Evolutionary conservation across 805 yeast genomes (phyloP).

Genomic region (Wickerhamiella brachini): DNA sequence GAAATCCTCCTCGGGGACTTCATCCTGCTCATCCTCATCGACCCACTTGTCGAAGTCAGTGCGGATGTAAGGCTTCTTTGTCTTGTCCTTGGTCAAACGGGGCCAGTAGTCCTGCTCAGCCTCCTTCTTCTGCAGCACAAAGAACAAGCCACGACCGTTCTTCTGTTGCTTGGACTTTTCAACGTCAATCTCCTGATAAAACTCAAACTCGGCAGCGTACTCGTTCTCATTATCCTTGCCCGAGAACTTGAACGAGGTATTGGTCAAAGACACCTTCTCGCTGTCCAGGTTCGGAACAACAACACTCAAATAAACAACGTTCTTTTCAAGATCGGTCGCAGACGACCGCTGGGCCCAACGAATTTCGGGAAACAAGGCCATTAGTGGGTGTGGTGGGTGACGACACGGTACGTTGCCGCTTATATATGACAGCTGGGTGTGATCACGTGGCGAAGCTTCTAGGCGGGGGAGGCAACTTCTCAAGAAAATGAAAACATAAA

Average conservation of each 20-base stretch:
- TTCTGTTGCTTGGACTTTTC: slow-evolving; percentile 44
- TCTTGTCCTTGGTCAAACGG: slow-evolving; percentile 76
- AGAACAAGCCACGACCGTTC: slow-evolving; percentile 49
- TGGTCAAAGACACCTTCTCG: slow-evolving; percentile 47
- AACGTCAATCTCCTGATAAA: slow-evolving; percentile 60
- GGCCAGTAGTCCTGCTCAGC: slow-evolving; percentile 82
- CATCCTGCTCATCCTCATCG: slow-evolving; percentile 95
- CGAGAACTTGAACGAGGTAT: slow-evolving; percentile 39
- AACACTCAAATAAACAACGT: slow-evolving; percentile 61
- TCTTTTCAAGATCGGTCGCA: slow-evolving; percentile 56
- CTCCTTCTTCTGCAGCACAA: slow-evolving; percentile 58
- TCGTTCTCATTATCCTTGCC: slow-evolving; percentile 31
- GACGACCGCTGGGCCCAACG: slow-evolving; percentile 96
- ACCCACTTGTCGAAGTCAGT: slow-evolving; percentile 98
- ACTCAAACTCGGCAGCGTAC: slow-evolving; percentile 58
- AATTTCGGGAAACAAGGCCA: slow-evolving; percentile 33
- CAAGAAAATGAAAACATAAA: background rate
- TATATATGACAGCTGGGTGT: background rate
- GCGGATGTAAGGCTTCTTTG: slow-evolving; percentile 64
- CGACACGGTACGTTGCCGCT: background rate
- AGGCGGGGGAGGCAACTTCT: background rate
- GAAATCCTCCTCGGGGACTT: slow-evolving; percentile 35
- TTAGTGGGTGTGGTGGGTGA: background rate
- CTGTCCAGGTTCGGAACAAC: slow-evolving; percentile 55
- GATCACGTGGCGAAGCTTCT: background rate